phyloP scores from a whole-genome alignment of 140 eudicot genomes.

The Bidens hawaiensis region DNA sequence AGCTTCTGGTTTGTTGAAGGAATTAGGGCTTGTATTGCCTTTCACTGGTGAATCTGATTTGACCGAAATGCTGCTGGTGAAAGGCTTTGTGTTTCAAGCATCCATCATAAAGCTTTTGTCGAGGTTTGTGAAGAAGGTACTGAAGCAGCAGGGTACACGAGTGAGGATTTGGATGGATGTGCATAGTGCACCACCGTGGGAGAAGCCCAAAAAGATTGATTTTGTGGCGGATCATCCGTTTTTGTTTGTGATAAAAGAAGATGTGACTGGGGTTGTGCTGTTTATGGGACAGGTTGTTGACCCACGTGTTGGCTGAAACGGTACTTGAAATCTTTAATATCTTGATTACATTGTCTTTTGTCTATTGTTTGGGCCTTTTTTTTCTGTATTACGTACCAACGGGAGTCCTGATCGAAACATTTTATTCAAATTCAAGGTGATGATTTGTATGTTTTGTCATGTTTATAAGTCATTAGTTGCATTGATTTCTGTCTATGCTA shows the following conservation, averaged over 20 bases:
- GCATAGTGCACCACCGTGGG: not conserved
- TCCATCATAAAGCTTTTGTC: slow-evolving; percentile 57
- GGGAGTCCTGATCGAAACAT: too few species aligned
- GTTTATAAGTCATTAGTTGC: too few species aligned
- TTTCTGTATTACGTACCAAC: too few species aligned
- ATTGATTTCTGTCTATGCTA: too few species aligned
- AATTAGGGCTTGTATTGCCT: slow-evolving; percentile 44
- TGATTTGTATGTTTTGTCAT: too few species aligned
- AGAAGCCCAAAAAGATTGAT: too few species aligned
- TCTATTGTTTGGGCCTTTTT: too few species aligned
- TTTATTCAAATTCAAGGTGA: too few species aligned
- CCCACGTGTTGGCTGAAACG: slow-evolving; percentile 31
- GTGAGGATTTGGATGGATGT: not conserved
- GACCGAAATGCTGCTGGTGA: slow-evolving; percentile 49
- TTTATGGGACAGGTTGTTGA: slow-evolving; percentile 51
- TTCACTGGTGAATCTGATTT: slow-evolving; percentile 41
- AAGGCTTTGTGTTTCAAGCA: slow-evolving; percentile 46
- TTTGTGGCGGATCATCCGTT: slow-evolving; percentile 75
- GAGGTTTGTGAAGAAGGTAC: slow-evolving; percentile 82
- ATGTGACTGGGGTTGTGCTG: slow-evolving; percentile 47
- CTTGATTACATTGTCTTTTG: too few species aligned
- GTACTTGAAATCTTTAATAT: too few species aligned
- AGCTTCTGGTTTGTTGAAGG: slow-evolving; percentile 53
- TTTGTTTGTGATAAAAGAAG: slow-evolving; percentile 58
- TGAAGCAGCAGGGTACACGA: slow-evolving; percentile 59